These are phyloP conservation scores for Pulicaria dysenterica DNA, from an alignment of 129 eudicot species.

Conservation along the genomic window DNA sequence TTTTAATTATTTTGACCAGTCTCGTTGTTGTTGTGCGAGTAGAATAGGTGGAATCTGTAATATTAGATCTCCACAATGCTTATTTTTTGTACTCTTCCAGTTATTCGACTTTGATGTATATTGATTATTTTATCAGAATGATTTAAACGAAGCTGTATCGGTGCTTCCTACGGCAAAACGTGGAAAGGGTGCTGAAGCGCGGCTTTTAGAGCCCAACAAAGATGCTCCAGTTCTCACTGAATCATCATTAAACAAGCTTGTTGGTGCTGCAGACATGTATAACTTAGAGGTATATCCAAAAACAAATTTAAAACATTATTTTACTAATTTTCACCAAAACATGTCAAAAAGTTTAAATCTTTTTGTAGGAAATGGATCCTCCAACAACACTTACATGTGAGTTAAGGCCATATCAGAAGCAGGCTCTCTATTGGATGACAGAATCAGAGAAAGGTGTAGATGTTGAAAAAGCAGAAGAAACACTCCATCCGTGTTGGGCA, in stretches of 20 bases:
- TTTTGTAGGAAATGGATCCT: constrained; percentile 73
- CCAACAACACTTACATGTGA: constrained; percentile 65
- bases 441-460: constrained; percentile 67
- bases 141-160: constrained; percentile 41
- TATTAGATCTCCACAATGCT: not conserved
- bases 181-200: constrained; percentile 43
- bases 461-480: constrained; percentile 67
- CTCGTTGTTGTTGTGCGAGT: not conserved
- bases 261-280: constrained; percentile 81
- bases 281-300: constrained; percentile 57
- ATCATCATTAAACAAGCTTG: constrained; percentile 78
- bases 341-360: not conserved
- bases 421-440: constrained; percentile 90
- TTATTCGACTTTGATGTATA: not conserved
- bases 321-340: not conserved
- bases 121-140: constrained; percentile 48
- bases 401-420: constrained; percentile 81
- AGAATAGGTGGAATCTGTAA: too few species aligned
- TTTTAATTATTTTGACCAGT: not conserved
- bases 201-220: constrained; percentile 41
- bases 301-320: not conserved
- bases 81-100: not conserved
- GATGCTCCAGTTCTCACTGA: constrained; percentile 68
- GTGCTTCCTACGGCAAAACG: constrained; percentile 44
- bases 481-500: constrained; percentile 88